phyloP scores from a whole-genome alignment of 192 early-diverging fungal genomes.

The Entomortierella beljakovae region DNA sequence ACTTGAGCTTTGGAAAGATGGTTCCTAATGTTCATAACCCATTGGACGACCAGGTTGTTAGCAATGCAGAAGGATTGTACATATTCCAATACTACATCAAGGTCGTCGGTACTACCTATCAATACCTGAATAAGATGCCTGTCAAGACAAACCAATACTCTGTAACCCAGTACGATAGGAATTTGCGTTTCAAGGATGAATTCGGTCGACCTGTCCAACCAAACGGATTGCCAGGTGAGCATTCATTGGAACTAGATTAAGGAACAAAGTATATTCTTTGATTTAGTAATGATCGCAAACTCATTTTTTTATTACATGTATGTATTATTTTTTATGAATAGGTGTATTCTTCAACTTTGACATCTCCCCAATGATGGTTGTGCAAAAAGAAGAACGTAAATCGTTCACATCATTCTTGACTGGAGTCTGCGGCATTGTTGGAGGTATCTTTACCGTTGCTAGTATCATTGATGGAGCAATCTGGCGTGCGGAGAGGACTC shows the following conservation, averaged over 20 bases:
- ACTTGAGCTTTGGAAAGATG: slow-evolving; percentile 81
- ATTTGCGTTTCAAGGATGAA: slow-evolving; percentile 53
- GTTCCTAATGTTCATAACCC: slow-evolving; percentile 69
- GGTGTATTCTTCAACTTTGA: slow-evolving; percentile 96
- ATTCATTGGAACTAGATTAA: background rate
- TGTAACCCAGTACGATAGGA: slow-evolving; percentile 87
- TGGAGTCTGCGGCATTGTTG: slow-evolving; percentile 90
- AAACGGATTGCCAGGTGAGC: slow-evolving; percentile 51
- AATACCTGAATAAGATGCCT: slow-evolving; percentile 73
- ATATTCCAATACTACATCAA: slow-evolving; percentile 96
- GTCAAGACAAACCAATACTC: slow-evolving; percentile 95
- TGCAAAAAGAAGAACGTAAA: slow-evolving; percentile 81
- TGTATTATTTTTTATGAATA: slow-evolving; percentile 19
- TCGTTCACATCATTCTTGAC: slow-evolving; percentile 93
- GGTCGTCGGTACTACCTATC: slow-evolving; percentile 89
- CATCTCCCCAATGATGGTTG: slow-evolving; percentile 96
- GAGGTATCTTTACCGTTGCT: slow-evolving; percentile 96
- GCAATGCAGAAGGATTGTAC: slow-evolving; percentile 23
- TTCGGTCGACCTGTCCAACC: slow-evolving; percentile 15
- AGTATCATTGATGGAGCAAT: slow-evolving; percentile 87
- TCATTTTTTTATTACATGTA: background rate
- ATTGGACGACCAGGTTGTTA: slow-evolving; percentile 58
- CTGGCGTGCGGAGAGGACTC: slow-evolving; percentile 85
- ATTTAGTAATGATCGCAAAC: background rate
- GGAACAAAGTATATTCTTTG: background rate